Percentiles rank a stretch among this genome's conserved stretches.
phyloP scores from a whole-genome alignment of 352 stramenopile species.

The Phytophthora ohioensis region DNA sequence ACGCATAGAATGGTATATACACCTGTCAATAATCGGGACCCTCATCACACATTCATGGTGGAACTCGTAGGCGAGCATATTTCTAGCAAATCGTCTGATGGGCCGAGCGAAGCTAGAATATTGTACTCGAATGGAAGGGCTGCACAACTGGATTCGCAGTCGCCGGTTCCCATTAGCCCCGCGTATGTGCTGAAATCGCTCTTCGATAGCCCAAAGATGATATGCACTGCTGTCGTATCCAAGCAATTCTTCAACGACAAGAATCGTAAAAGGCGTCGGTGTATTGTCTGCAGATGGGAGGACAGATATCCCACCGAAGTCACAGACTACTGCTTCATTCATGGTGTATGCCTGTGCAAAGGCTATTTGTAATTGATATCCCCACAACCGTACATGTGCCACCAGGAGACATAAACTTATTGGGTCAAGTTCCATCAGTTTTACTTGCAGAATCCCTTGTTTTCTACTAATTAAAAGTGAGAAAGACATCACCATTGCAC shows the following conservation, averaged over 20 bases:
- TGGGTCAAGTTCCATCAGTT: too few relatives aligned
- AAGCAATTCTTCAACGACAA: slow-evolving; percentile 1
- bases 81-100: slow-evolving; percentile 1
- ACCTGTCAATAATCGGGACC: slow-evolving; percentile 4
- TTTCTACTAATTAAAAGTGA: slow-evolving; percentile 3
- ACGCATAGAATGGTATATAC: slow-evolving; percentile 16
- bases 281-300: slow-evolving; percentile 11
- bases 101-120: slow-evolving; percentile 6
- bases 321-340: slow-evolving; percentile 3
- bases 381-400: neutral
- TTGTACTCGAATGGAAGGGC: neutral
- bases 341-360: slow-evolving; percentile 5
- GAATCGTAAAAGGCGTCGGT: slow-evolving; percentile 1
- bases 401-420: neutral
- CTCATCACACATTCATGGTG: slow-evolving; percentile 11
- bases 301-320: slow-evolving; percentile 12
- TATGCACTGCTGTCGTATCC: slow-evolving; percentile 9
- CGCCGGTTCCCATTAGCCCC: neutral
- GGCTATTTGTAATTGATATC: neutral
- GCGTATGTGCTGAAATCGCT: neutral
- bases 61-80: neutral
- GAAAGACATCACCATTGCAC: slow-evolving; percentile 18
- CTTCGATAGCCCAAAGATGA: neutral
- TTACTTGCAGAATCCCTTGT: neutral
- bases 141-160: neutral